Conservation (phyloP, 164 flowering plant genomes). For the Kingdonia uniflora region DNA sequence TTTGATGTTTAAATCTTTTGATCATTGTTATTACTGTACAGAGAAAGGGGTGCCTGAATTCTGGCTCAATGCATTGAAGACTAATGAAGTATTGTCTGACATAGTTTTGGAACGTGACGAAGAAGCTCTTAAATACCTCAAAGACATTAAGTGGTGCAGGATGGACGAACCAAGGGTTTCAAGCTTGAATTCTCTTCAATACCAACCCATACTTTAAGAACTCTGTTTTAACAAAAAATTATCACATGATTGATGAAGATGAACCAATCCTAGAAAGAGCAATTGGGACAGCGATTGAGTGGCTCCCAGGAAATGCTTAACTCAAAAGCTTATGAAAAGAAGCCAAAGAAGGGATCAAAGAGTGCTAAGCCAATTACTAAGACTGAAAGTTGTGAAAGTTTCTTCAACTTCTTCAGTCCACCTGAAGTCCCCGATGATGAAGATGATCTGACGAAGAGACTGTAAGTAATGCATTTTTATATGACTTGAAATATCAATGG, state of each 20-base stretch:
- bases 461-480: slow-evolving; percentile 30
- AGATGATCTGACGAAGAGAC: slow-evolving; percentile 74
- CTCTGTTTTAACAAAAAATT: slow-evolving; percentile 66
- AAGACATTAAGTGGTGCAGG: slow-evolving; percentile 77
- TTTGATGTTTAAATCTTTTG: too few species aligned
- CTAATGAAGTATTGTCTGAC: slow-evolving; percentile 59
- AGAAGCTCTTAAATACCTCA: slow-evolving; percentile 79
- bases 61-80: slow-evolving; percentile 85
- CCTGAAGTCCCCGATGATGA: slow-evolving; percentile 90
- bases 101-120: slow-evolving; percentile 93
- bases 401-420: slow-evolving; percentile 86
- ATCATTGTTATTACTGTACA: too few species aligned
- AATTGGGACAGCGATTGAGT: slow-evolving; percentile 89
- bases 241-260: slow-evolving; percentile 92
- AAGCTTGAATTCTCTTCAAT: slow-evolving; percentile 87
- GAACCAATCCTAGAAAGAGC: slow-evolving; percentile 92
- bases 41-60: slow-evolving; percentile 88
- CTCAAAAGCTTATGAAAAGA: slow-evolving; percentile 76
- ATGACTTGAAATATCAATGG: not conserved
- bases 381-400: slow-evolving; percentile 78
- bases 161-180: slow-evolving; percentile 78
- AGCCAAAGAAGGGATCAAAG: slow-evolving; percentile 80
- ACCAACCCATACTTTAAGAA: slow-evolving; percentile 78
- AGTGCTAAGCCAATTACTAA: slow-evolving; percentile 85
- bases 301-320: slow-evolving; percentile 88